phyloP scores from a whole-genome alignment of 768 basidiomycete genomes.

The Trametes meyenii region DNA sequence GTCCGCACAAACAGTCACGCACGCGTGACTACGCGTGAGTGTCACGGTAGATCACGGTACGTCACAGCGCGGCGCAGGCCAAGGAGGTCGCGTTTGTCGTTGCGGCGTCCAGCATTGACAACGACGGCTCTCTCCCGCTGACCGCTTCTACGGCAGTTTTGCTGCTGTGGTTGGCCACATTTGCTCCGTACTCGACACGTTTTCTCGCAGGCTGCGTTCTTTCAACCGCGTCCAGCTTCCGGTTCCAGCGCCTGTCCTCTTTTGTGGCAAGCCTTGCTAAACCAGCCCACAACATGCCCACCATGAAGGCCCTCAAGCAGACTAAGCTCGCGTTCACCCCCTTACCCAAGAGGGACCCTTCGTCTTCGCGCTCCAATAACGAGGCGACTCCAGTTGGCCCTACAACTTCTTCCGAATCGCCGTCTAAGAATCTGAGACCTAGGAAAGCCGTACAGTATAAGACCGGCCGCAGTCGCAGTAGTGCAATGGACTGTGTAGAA shows the following conservation, averaged over 20 bases:
- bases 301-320: constrained; percentile 18
- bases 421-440: neutral
- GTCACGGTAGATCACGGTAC: constrained; percentile 7
- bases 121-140: neutral
- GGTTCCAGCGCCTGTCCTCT: neutral
- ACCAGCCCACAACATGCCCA: neutral
- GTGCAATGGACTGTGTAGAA: constrained; percentile 32
- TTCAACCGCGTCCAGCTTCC: neutral
- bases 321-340: constrained; percentile 29
- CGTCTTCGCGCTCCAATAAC: constrained; percentile 1
- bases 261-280: neutral
- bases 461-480: constrained; percentile 13
- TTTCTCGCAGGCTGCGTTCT: neutral
- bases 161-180: neutral
- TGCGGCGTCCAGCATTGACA: neutral
- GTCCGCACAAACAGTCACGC: constrained; percentile 5
- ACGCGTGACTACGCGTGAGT: constrained; percentile 13
- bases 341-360: constrained; percentile 19
- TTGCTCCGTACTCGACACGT: too few species aligned
- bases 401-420: constrained; percentile 17
- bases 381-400: constrained; percentile 1
- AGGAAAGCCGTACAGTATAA: constrained; percentile 15
- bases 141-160: neutral
- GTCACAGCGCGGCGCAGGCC: constrained; percentile 8
- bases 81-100: constrained; percentile 14